Conservation (phyloP, 208 protist genomes). For the Angomonas deanei region DNA sequence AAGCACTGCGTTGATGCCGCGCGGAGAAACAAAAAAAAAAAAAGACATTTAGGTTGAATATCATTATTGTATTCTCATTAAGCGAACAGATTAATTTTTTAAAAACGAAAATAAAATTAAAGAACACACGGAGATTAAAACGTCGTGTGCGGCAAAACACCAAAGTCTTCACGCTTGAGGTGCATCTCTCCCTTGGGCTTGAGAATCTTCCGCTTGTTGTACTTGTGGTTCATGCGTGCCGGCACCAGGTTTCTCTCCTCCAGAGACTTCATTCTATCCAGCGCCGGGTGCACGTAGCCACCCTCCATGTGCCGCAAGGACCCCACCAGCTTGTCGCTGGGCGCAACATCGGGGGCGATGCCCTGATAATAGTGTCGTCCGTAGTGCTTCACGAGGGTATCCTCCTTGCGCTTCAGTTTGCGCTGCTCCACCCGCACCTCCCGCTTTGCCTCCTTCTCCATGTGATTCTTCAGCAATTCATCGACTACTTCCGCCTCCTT, state of each 20-base stretch:
- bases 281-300: slow-evolving; percentile 59
- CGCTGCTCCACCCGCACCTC: slow-evolving; percentile 32
- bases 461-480: slow-evolving; percentile 34
- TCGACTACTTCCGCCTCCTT: slow-evolving; percentile 59
- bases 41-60: not conserved
- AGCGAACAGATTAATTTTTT: not conserved
- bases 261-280: slow-evolving; percentile 87
- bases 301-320: slow-evolving; percentile 76
- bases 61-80: not conserved
- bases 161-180: slow-evolving; percentile 78
- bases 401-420: slow-evolving; percentile 51
- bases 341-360: slow-evolving; percentile 64
- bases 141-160: slow-evolving; percentile 65
- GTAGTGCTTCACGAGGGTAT: slow-evolving; percentile 71
- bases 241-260: slow-evolving; percentile 89
- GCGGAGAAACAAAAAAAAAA: slow-evolving; percentile 5
- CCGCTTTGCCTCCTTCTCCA: slow-evolving; percentile 24
- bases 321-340: slow-evolving; percentile 66
- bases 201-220: slow-evolving; percentile 85
- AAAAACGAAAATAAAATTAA: not conserved
- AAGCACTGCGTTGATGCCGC: not conserved
- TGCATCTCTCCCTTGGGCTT: slow-evolving; percentile 86
- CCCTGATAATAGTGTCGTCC: slow-evolving; percentile 81
- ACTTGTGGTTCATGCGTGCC: slow-evolving; percentile 80
- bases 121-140: slow-evolving; percentile 36